phyloP scores from a whole-genome alignment of 2,329 filamentous ascomycete species.

The Fusarium xyrophilum region DNA sequence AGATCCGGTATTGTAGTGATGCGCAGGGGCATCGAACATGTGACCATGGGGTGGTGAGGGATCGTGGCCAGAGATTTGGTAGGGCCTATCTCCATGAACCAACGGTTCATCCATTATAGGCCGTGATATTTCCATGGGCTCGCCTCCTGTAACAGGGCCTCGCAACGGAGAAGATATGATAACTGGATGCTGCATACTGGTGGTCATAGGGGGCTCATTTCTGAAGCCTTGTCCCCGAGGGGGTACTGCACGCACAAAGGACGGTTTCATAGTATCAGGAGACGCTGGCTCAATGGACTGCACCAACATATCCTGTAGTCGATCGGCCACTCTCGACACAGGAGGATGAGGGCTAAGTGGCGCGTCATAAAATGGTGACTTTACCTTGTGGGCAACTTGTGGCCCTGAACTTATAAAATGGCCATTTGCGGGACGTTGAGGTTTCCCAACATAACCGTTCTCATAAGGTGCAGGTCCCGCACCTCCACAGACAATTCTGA shows the following conservation, averaged over 20 bases:
- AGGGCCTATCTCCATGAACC: conserved; percentile 5
- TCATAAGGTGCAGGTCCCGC: conserved; percentile 36
- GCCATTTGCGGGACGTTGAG: conserved; percentile 24
- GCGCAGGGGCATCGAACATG: conserved; percentile 10
- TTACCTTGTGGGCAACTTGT: conserved; percentile 42
- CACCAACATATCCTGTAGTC: conserved; percentile 53
- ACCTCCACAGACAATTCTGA: conserved; percentile 27
- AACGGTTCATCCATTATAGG: conserved; percentile 26
- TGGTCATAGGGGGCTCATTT: conserved; percentile 30
- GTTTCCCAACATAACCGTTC: conserved; percentile 42
- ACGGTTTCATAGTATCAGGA: conserved; percentile 46
- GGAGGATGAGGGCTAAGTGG: conserved; percentile 34
- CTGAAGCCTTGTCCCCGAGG: conserved; percentile 38
- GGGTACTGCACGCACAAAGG: conserved; percentile 46
- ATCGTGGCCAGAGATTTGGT: conserved; percentile 18
- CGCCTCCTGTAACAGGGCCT: conserved; percentile 26
- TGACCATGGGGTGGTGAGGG: conserved; percentile 12
- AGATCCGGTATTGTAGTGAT: conserved; percentile 21
- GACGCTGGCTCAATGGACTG: conserved; percentile 56
- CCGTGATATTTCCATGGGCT: conserved; percentile 21
- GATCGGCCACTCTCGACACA: conserved; percentile 16
- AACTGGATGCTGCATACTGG: conserved; percentile 32
- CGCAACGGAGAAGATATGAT: conserved; percentile 32
- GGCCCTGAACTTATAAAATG: conserved; percentile 26
- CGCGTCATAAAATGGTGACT: conserved; percentile 31